A percentile compares a stretch with the other conserved stretches of the same genome.
Conservation (phyloP, 768 basidiomycete species). For the Lanmaoa pseudosensibilis region DNA sequence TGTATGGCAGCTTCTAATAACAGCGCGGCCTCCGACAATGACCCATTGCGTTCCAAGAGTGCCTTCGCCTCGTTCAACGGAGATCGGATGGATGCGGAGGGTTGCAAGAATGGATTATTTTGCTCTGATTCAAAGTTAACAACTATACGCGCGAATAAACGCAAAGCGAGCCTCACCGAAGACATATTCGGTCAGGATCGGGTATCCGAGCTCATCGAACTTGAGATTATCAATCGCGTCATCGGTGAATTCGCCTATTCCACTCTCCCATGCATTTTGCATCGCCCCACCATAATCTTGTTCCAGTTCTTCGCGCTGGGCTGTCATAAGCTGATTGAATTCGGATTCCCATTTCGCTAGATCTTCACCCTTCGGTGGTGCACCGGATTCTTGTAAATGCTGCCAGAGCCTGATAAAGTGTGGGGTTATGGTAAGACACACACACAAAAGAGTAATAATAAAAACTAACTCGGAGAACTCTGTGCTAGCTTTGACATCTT, state of each 20-base stretch:
- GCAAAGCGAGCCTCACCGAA: conserved; percentile 59
- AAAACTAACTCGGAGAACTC: conserved; percentile 56
- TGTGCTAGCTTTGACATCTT: conserved; percentile 26
- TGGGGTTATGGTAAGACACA: conserved; percentile 4
- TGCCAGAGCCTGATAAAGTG: conserved; percentile 55
- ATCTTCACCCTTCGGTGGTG: conserved; percentile 60
- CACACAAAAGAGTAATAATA: not conserved
- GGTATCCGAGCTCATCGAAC: conserved; percentile 75
- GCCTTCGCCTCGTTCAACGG: conserved; percentile 70
- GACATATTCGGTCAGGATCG: conserved; percentile 65
- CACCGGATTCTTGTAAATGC: conserved; percentile 55
- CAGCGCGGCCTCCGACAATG: conserved; percentile 82
- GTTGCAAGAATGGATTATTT: conserved; percentile 69
- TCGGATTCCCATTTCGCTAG: conserved; percentile 81
- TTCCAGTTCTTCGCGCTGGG: conserved; percentile 65
- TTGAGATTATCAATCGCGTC: conserved; percentile 36
- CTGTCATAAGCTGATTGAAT: conserved; percentile 74
- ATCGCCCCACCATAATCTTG: conserved; percentile 60
- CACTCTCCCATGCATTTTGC: conserved; percentile 63
- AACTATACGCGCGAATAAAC: not conserved
- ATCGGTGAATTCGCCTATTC: conserved; percentile 45
- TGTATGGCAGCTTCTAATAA: conserved; percentile 91
- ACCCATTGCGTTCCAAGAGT: conserved; percentile 76
- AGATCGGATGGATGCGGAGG: conserved; percentile 47
- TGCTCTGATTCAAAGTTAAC: conserved; percentile 46